Base-by-base conservation (phyloP, 306 rosid species). In the Arachis stenosperma region DNA sequence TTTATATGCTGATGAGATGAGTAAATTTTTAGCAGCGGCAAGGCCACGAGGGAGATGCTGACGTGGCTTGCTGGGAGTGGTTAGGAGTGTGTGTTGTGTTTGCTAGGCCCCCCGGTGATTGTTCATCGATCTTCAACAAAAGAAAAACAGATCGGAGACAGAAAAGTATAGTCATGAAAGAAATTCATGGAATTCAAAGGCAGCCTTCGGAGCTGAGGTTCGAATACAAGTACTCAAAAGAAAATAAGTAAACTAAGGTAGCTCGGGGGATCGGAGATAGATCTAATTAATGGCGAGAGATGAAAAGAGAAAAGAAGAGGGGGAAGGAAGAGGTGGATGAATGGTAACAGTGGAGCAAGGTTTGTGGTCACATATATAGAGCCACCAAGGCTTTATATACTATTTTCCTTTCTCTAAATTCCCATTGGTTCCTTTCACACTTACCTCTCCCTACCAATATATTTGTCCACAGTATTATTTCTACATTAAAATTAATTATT, bases 351-450 rank as follows among this genome's bases (percentile, higher is more conserved):
- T 75, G 15, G 78, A 73, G 46, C 74, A 65, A 71, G 80, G 69
- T 22, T 22, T 47, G 12, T 71, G 70, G 33, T 5, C 33, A 43
- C 39, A 69, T 67, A 84, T 81, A 79, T 75, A 69, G 76, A 71
- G 41, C 37, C 65, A 50, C 11, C 11, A 74, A 30, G 6, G 79
- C 58, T 10, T 54, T 33, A 33, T 33, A 33, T 33, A 33, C 67
- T 51, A 62, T 67, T 73, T 84, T 76, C 40, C 42, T 44, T 33
- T 75, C 69, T 78, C 73, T 50, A 9, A 61, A 57, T 75, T 82
- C 77, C 47, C 70, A 87, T 84, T 90, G 87, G 88, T 84, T 90
- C 87, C 89, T 79, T 27, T 76, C 82, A 77, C 37, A 22, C 27
- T 22, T 22, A 22, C 27, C 27, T 22, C 1, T 1, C 1, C 27